These are phyloP conservation scores for Chaetomium cochliodes DNA, from an alignment of 495 filamentous ascomycete species.

Conservation along the genomic window DNA sequence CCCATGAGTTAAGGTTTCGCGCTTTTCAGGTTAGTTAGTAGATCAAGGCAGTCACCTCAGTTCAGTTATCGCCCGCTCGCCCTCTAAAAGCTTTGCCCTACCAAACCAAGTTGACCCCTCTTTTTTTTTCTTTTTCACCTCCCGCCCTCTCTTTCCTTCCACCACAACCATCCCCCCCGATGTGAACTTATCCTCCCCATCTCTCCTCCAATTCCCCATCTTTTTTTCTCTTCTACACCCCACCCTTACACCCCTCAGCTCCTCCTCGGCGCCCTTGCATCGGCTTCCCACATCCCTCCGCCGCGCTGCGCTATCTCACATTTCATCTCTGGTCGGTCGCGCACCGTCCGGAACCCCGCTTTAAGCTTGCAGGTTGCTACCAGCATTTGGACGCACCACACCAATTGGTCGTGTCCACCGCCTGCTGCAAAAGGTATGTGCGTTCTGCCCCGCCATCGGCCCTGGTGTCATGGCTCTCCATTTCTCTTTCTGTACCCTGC, in stretches of 20 bases:
- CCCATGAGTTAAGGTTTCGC: constrained; percentile 1
- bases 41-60: background rate
- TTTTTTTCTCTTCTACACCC: constrained; percentile 3
- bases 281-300: background rate
- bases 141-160: constrained; percentile 23
- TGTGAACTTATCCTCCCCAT: constrained; percentile 15
- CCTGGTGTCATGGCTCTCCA: constrained; percentile 26
- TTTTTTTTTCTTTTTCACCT: constrained; percentile 28
- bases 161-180: constrained; percentile 8
- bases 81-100: constrained; percentile 15
- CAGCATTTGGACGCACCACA: constrained; percentile 15
- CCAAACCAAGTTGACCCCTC: constrained; percentile 29
- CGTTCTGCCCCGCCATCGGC: constrained; percentile 27
- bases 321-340: background rate
- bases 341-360: constrained; percentile 10
- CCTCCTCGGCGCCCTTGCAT: constrained; percentile 4
- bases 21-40: constrained; percentile 9
- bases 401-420: constrained; percentile 32
- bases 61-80: constrained; percentile 22
- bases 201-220: constrained; percentile 1
- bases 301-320: constrained; percentile 12
- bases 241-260: background rate
- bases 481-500: constrained; percentile 27
- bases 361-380: background rate
- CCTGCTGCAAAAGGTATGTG: constrained; percentile 35